phyloP scores from a whole-genome alignment of 73 alveolate genomes.

The Symbiodinium natans region DNA sequence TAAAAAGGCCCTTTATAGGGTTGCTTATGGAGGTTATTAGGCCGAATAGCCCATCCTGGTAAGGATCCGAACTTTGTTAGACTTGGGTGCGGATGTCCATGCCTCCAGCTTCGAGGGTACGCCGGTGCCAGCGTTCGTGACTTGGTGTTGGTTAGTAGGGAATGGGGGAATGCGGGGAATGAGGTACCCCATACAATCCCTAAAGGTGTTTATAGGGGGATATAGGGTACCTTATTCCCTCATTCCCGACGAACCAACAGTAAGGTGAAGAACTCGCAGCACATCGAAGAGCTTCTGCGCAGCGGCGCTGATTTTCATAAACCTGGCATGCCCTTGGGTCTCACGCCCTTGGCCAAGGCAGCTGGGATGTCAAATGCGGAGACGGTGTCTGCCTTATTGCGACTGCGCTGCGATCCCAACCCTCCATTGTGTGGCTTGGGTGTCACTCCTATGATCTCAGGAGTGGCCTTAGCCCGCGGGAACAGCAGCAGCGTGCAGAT shows the following conservation, averaged over 20 bases:
- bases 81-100: slow-evolving; percentile 9
- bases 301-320: not conserved
- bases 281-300: not conserved
- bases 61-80: not conserved
- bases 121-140: not conserved
- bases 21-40: not conserved
- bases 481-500: not conserved
- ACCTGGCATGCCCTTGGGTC: slow-evolving; percentile 3
- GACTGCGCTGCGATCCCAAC: slow-evolving; percentile 24
- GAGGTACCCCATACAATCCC: too few species aligned
- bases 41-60: not conserved
- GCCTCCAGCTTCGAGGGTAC: not conserved
- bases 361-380: not conserved
- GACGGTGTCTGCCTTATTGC: not conserved
- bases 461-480: slow-evolving; percentile 22
- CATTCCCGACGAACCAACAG: too few species aligned
- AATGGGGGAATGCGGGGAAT: too few species aligned
- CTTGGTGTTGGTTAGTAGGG: too few species aligned
- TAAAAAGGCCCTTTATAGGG: not conserved
- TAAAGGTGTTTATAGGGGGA: too few species aligned
- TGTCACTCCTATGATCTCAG: slow-evolving; percentile 17
- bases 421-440: slow-evolving; percentile 12
- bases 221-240: too few species aligned
- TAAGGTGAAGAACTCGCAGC: slow-evolving; percentile 20
- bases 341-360: slow-evolving; percentile 3